Evolutionary conservation across 306 rosid genomes (phyloP).

Genomic region (Trifolium subterraneum): DNA sequence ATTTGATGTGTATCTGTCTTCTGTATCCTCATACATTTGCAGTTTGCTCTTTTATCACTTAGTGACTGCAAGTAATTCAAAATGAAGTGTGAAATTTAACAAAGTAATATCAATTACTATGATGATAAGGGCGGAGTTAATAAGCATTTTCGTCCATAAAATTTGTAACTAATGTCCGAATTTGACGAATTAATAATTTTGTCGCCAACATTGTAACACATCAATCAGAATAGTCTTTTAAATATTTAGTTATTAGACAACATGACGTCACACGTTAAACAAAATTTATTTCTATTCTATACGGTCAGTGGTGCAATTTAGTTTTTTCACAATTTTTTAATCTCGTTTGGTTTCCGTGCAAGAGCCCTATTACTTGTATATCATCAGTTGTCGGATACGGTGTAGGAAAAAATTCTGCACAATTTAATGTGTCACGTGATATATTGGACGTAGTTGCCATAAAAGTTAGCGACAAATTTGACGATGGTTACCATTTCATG

Average conservation of each 20-base stretch:
- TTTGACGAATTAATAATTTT: no score
- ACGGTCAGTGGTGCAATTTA: no score
- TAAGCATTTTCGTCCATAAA: neutral
- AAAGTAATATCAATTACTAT: neutral
- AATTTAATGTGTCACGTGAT: neutral
- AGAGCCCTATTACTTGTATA: no score
- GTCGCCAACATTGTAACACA: neutral
- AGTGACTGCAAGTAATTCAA: conserved; percentile 57
- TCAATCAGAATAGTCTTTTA: neutral
- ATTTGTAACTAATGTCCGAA: no score
- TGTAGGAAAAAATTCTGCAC: no score
- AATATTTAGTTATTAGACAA: no score
- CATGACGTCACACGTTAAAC: neutral
- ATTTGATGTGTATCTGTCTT: conserved; percentile 57
- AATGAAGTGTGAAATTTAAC: neutral
- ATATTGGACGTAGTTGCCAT: neutral
- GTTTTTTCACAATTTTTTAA: no score
- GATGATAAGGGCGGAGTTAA: neutral
- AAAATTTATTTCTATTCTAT: no score
- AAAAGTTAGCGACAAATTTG: neutral
- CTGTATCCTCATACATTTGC: conserved; percentile 69
- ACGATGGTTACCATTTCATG: neutral
- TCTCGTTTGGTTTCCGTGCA: no score
- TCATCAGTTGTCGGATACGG: no score
- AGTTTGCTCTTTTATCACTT: conserved; percentile 68